Base-by-base conservation (phyloP, 2,329 filamentous ascomycete species). In the Amauroascus niger region DNA sequence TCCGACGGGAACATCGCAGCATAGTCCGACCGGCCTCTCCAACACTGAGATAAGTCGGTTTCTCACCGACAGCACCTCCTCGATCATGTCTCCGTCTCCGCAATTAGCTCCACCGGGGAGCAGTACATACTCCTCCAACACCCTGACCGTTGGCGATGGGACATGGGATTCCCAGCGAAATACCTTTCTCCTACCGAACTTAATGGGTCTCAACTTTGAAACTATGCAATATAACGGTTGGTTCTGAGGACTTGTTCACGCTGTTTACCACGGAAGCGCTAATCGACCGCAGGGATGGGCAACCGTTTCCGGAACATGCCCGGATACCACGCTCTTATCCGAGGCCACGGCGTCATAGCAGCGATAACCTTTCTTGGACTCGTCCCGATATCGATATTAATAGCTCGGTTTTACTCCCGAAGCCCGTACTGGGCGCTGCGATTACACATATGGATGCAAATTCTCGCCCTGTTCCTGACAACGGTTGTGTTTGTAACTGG, bases 151-250 rank as follows among this genome's bases (percentile, higher is more conserved):
- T 48, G 81, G 81, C 48, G 81, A 84, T 68, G 81, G 81, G 39
- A 84, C 81, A 59, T 84, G 81, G 81, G 79, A 84, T 59, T 74
- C 74, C 30, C 68, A 73, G 58, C 74, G 79, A 58, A 80, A 84
- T 61, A 80, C 76, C 9, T 84, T 84, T 63, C 71, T 84, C 59
- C 67, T 84, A 53, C 81, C 81, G 43, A 83, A 83, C 61, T 65
- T 84, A 52, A 76, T 81, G 67, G 81, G 81, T 16, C 62, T 83
- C 35, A 84, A 84, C 63, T 82, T 83, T 65, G 80, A 76, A 47
- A 84, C 81, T 3, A 84, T 81, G 76, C 77, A 75, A 66, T 83
- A 83, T 68, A 84, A 84, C 72, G 81, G 79, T 82, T 63, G 59
- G 71, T 63, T 20, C 16, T 35, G 20, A 22, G 13, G n/a, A 13